Evolutionary conservation across 176 grass and related monocot species (phyloP), one percentile per base, ranked within the genome.

Genomic region (Triticum monococcum): DNA sequence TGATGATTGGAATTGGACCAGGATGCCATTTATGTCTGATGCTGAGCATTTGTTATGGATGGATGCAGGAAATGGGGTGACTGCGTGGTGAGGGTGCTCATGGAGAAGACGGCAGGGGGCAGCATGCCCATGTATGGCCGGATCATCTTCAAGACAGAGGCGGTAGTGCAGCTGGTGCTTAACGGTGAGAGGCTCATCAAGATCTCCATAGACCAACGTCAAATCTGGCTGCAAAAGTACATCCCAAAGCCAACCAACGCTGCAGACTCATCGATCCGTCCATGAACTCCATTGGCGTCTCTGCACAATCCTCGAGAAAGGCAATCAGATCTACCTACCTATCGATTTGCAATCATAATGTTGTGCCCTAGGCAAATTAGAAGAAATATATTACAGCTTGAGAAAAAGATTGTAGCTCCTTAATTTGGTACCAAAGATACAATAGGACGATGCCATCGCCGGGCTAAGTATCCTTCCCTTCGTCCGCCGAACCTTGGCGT

Each of bases 191-290:
- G 64, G 0, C n/a, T 43, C 0, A 46, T 85, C 16, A 36, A 68
- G 60, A 79, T 93, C 41, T 54, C 74, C 30, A 79, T 93, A 6
- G 14, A 40, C 0, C 7, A 68, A 3, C 71, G 72, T 12, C 64
- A 90, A 65, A 56, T 93, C 28, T 86, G 82, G 78, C 64, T 86
- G 9, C 72, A 73, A 85, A 90, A 90, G 64, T 93, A 93, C 36
- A 24, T 72, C 32, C 85, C 68, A 2, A 62, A 80, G 56, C 24
- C 52, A 1, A 12, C 22, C 5, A 69, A 23, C 8, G 0, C 0
- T 16, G 2, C 5, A 30, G 36, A 4, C n/a, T 8, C 2, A 57
- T 57, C 5, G 5, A 3, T 52, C 48, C 1, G 1, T 52, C 48
- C 4, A 52, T 52, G 48, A 52, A 17, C 1, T 17, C 13, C 14